phyloP scores from a whole-genome alignment of 2,329 filamentous ascomycete species.

The Eutypella sp. region DNA sequence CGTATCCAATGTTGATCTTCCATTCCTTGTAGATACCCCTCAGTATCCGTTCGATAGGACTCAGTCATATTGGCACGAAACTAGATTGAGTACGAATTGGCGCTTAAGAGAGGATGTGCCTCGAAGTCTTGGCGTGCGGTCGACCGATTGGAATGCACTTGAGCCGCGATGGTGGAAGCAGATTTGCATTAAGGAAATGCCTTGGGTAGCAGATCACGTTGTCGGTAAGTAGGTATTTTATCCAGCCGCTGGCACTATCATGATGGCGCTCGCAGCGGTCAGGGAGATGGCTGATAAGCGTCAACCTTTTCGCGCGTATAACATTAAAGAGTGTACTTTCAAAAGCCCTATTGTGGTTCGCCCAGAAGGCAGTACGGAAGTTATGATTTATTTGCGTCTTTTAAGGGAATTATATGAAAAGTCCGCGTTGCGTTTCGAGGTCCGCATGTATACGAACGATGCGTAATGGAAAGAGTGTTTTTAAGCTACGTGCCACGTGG shows the following conservation, averaged over 20 bases:
- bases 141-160: constrained; percentile 12
- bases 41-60: constrained; percentile 34
- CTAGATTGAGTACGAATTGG: constrained; percentile 18
- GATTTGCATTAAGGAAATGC: constrained; percentile 30
- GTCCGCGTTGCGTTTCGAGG: constrained; percentile 9
- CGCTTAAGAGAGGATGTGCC: constrained; percentile 17
- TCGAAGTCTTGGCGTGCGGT: constrained; percentile 15
- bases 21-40: constrained; percentile 26
- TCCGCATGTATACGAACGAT: constrained; percentile 13
- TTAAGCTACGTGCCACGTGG: constrained; percentile 11
- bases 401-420: constrained; percentile 7
- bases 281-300: constrained; percentile 11
- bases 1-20: constrained; percentile 1
- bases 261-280: constrained; percentile 29
- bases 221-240: constrained; percentile 24
- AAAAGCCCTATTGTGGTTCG: constrained; percentile 19
- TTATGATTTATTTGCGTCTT: constrained; percentile 12
- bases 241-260: constrained; percentile 24
- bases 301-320: constrained; percentile 9
- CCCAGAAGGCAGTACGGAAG: constrained; percentile 16
- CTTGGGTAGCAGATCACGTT: constrained; percentile 40
- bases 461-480: constrained; percentile 18
- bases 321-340: constrained; percentile 16
- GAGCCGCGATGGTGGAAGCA: constrained; percentile 35
- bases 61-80: constrained; percentile 30